Conservation (phyloP, 306 rosid genomes). For the Rubus parviflorus region DNA sequence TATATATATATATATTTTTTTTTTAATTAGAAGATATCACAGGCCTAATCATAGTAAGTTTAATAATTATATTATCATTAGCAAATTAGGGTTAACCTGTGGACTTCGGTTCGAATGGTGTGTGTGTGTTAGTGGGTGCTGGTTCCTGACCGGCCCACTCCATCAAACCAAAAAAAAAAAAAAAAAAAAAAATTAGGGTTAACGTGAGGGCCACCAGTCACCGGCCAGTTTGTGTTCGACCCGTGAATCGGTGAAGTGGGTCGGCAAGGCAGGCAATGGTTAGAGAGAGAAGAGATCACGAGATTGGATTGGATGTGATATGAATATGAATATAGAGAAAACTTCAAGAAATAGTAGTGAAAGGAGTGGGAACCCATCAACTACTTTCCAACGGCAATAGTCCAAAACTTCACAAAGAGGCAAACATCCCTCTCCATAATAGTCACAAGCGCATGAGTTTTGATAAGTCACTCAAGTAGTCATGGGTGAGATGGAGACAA, state of each 20-base stretch:
- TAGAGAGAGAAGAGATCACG: not conserved
- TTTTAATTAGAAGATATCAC: not conserved
- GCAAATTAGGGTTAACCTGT: not conserved
- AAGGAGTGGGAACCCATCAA: slow-evolving; percentile 1
- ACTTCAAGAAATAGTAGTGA: not conserved
- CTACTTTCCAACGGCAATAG: slow-evolving; percentile 2
- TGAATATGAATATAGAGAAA: not conserved
- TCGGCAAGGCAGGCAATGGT: not conserved
- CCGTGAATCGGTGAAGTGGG: slow-evolving; percentile 25
- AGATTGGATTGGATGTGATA: slow-evolving; percentile 3
- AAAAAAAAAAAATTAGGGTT: not conserved
- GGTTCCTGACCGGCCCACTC: no score
- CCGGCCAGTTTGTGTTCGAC: slow-evolving; percentile 7
- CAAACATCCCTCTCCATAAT: not conserved
- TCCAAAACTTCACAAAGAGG: slow-evolving; percentile 5
- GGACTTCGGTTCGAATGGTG: no score
- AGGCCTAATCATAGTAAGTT: not conserved
- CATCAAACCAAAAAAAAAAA: no score
- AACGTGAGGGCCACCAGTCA: not conserved
- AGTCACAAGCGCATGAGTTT: not conserved
- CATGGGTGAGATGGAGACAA: not conserved
- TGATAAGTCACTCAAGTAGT: not conserved
- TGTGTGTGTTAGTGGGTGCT: no score
- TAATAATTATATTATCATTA: not conserved
- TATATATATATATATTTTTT: not conserved